Evolutionary conservation across 352 stramenopile genomes (phyloP), one percentile per base, ranked within the genome.

Genomic region (Pythium brachiatum): DNA sequence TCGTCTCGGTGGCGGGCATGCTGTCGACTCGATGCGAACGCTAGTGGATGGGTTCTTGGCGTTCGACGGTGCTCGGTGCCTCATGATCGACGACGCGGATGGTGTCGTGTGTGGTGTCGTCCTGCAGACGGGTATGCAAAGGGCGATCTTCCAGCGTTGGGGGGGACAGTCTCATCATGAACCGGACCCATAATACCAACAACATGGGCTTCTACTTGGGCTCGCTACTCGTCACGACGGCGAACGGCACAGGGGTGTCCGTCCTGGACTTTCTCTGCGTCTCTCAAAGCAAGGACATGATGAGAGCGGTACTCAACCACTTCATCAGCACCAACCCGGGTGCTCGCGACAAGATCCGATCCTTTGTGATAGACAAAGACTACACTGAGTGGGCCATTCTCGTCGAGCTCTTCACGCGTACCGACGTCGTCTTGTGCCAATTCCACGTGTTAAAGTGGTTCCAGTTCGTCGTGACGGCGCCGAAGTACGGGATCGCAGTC

Each of bases 361-460:
- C 68, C 0, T 29, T 68, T 13, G 46, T 71, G 0, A 75, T 75
- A n/a, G 68, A 72, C 46, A 75, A 75, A 29, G 68, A 75, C 32
- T 68, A 64, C 18, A 62, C 11, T 0, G 68, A 72, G 20, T 75
- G 59, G 56, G 2, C 0, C 13, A 39, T 66, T 0, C 39, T 66
- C 2, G 20, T 66, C 1, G 25, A 59, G 5, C 29, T 53, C 2
- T 53, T 72, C 53, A 58, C 54, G 2, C 1, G 34, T 3, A 31
- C 57, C 2, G 21, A 31, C 8, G 50, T 71, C 0, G 15, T 71
- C 0, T 51, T 75, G 13, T 72, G 62, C 48, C 39, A 64, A 5
- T 75, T 71, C 32, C 63, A 75, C 23, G 60, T 60, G 2, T 34
- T 66, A 1, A 66, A 60, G 29, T 66, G 51, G 51, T 60, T 66